Conservation (phyloP, 1,139 yeast genomes). For the Saccharomycopsis hybrid region DNA sequence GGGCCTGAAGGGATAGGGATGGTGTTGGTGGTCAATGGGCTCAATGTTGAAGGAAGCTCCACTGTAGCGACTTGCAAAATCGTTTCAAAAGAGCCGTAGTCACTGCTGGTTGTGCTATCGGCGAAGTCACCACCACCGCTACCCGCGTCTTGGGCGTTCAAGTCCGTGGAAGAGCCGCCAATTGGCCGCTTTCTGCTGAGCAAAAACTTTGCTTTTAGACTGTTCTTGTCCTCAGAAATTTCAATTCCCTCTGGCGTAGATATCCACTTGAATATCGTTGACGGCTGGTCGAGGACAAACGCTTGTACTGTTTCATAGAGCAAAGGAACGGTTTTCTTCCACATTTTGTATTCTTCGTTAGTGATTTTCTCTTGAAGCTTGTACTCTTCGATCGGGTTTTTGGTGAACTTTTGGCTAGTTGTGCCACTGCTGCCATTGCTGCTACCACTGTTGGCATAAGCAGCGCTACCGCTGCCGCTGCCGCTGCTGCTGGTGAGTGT, state of each 20-base stretch:
- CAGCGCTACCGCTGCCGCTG: too few species aligned
- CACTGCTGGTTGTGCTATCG: too few species aligned
- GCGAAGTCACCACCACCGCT: not conserved
- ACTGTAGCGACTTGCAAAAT: slow-evolving; percentile 36
- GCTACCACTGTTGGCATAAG: too few species aligned
- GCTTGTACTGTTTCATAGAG: slow-evolving; percentile 75
- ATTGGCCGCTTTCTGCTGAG: too few species aligned
- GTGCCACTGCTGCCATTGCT: too few species aligned
- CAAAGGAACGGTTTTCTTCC: slow-evolving; percentile 94
- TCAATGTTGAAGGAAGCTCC: slow-evolving; percentile 45
- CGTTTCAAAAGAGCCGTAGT: not conserved
- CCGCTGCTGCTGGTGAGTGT: too few species aligned
- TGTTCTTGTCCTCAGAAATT: slow-evolving; percentile 32
- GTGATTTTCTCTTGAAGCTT: slow-evolving; percentile 32
- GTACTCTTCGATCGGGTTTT: slow-evolving; percentile 19
- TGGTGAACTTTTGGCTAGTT: slow-evolving; percentile 21
- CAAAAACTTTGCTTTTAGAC: slow-evolving; percentile 38
- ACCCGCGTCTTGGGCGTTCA: too few species aligned
- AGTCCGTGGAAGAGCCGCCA: too few species aligned
- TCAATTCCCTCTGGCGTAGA: slow-evolving; percentile 37
- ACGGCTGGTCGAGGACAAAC: slow-evolving; percentile 55
- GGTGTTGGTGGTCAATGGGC: slow-evolving; percentile 32
- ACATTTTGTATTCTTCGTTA: slow-evolving; percentile 73
- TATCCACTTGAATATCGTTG: slow-evolving; percentile 29
- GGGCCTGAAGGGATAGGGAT: slow-evolving; percentile 26